phyloP scores from a whole-genome alignment of 495 filamentous ascomycete genomes.

The Wilcoxina mikolae region DNA sequence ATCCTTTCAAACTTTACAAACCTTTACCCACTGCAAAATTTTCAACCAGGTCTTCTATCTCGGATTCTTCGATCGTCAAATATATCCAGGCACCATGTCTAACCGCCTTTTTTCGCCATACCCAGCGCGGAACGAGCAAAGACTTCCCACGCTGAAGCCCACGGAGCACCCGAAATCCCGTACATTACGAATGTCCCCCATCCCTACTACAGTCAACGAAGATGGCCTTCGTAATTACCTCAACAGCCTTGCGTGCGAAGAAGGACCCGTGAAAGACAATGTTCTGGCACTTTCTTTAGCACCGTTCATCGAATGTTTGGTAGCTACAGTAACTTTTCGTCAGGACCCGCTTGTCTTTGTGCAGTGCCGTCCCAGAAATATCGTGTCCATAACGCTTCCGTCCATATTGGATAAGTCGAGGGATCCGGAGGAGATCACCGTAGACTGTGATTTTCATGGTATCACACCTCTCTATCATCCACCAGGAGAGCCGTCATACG shows the following conservation, averaged over 20 bases:
- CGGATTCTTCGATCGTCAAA: too few relatives aligned
- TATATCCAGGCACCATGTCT: too few relatives aligned
- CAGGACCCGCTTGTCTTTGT: neutral
- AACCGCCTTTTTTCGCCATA: too few relatives aligned
- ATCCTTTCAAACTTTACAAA: too few relatives aligned
- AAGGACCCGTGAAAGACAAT: neutral
- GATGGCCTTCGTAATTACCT: neutral
- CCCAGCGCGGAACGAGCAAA: too few relatives aligned
- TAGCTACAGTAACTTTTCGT: neutral
- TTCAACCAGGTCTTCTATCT: too few relatives aligned
- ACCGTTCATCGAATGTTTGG: neutral
- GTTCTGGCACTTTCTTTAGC: neutral
- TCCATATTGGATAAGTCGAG: neutral
- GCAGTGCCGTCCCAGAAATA: too few relatives aligned
- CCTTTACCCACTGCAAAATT: too few relatives aligned
- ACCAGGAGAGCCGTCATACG: neutral
- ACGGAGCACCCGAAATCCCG: too few relatives aligned
- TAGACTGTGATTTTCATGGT: slow-evolving; percentile 13
- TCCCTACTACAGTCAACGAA: neutral
- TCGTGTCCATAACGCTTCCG: neutral
- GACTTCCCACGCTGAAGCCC: too few relatives aligned
- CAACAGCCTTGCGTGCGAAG: neutral
- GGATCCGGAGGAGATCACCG: neutral
- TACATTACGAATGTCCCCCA: neutral
- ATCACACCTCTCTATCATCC: slow-evolving; percentile 9